Conservation (phyloP, 352 stramenopile species). For the Globisporangium cylindrosporum region DNA sequence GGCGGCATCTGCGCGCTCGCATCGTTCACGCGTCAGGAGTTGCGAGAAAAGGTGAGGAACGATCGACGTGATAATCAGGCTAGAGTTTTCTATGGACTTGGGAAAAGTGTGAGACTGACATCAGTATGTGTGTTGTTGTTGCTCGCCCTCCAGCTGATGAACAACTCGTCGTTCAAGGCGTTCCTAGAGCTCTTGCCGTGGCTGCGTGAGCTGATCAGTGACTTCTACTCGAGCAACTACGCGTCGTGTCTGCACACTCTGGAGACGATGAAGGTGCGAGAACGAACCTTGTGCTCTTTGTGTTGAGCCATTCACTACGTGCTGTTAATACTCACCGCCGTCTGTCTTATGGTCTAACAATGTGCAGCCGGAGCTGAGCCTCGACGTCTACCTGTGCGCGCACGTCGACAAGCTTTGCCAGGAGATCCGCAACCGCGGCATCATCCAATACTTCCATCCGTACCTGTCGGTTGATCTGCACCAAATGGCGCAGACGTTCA, state of each 20-base stretch:
- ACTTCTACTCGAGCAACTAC: slow-evolving; percentile 89
- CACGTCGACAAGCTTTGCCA: slow-evolving; percentile 75
- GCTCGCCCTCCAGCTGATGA: slow-evolving; percentile 54
- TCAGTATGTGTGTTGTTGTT: not conserved
- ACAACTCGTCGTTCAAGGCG: slow-evolving; percentile 85
- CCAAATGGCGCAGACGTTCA: slow-evolving; percentile 87
- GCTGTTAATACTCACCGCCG: not conserved
- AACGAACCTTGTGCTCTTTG: not conserved
- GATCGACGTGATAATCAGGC: not conserved
- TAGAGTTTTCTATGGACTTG: not conserved
- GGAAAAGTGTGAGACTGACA: not conserved
- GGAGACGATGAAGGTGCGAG: slow-evolving; percentile 63
- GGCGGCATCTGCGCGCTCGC: slow-evolving; percentile 84
- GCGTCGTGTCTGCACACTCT: slow-evolving; percentile 73
- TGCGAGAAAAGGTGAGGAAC: slow-evolving; percentile 60
- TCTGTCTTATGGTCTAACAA: not conserved
- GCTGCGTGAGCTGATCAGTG: slow-evolving; percentile 84
- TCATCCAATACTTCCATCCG: slow-evolving; percentile 89
- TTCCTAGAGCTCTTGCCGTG: slow-evolving; percentile 86
- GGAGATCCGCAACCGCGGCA: slow-evolving; percentile 81
- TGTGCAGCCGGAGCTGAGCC: slow-evolving; percentile 51
- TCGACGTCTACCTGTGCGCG: slow-evolving; percentile 78
- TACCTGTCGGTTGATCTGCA: slow-evolving; percentile 85
- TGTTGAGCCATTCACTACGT: not conserved
- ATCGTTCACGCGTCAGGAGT: slow-evolving; percentile 77